Conservation (phyloP, 2,329 filamentous ascomycete genomes). For the Pseudocercospora fuligena region DNA sequence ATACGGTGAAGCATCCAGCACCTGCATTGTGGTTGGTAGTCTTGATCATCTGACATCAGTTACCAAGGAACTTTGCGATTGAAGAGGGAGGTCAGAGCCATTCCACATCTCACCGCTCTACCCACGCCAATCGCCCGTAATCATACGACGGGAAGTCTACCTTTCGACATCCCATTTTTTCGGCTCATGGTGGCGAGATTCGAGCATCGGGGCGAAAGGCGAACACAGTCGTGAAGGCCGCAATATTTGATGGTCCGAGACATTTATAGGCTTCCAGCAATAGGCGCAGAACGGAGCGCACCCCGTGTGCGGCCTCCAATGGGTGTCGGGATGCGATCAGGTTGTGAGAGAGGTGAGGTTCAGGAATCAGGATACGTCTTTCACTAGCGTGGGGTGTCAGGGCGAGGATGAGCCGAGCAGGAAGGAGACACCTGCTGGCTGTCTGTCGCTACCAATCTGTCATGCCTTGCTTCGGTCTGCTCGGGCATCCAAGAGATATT, state of each 20-base stretch:
- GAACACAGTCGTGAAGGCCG: neutral
- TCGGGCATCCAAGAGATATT: neutral
- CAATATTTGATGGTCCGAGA: neutral
- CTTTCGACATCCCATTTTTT: no score
- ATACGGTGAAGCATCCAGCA: neutral
- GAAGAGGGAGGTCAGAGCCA: neutral
- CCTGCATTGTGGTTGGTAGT: slow-evolving; percentile 1
- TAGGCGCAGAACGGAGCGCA: neutral
- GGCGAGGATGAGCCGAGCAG: neutral
- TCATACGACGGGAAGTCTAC: neutral
- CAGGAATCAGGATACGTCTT: neutral
- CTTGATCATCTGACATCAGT: neutral
- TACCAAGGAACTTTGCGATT: neutral
- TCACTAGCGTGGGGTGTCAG: neutral
- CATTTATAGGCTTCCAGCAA: neutral
- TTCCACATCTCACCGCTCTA: neutral
- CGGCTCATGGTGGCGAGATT: neutral
- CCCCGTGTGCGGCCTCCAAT: neutral
- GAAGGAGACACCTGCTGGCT: neutral
- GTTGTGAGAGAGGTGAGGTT: slow-evolving; percentile 1
- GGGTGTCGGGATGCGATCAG: neutral
- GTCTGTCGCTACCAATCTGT: neutral
- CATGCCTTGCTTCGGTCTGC: neutral
- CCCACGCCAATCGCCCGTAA: neutral
- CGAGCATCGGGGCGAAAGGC: neutral